phyloP scores from a whole-genome alignment of 495 filamentous ascomycete species.

The Tuber brumale region DNA sequence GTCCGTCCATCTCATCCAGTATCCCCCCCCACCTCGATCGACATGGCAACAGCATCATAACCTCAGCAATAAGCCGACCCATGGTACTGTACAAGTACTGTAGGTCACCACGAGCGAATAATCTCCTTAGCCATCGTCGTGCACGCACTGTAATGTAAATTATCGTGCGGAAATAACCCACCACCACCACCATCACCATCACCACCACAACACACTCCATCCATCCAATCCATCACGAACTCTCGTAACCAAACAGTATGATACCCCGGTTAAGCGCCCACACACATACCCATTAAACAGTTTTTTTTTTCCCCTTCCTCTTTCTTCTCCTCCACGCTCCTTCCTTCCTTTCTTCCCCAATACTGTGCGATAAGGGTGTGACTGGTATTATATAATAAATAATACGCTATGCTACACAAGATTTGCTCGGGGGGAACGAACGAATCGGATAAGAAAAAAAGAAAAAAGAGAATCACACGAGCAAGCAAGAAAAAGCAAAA shows the following conservation, averaged over 20 bases:
- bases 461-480: background rate
- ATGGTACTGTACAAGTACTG: no score
- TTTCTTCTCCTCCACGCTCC: background rate
- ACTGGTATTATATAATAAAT: no score
- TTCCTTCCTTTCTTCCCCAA: background rate
- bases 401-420: background rate
- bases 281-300: background rate
- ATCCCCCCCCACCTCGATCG: background rate
- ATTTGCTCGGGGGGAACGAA: background rate
- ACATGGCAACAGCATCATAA: background rate
- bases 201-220: background rate
- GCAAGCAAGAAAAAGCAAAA: background rate
- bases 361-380: background rate
- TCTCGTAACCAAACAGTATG: background rate
- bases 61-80: background rate
- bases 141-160: background rate
- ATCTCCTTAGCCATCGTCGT: no score
- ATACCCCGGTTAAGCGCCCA: background rate
- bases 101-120: background rate
- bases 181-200: no score
- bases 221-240: background rate
- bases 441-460: background rate
- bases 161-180: no score
- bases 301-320: no score
- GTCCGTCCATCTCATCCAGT: background rate